A percentile compares a stretch with the other conserved stretches of the same genome.
Evolutionary conservation across 805 yeast genomes (phyloP).

Genomic region (Suhomyces canberraensis): DNA sequence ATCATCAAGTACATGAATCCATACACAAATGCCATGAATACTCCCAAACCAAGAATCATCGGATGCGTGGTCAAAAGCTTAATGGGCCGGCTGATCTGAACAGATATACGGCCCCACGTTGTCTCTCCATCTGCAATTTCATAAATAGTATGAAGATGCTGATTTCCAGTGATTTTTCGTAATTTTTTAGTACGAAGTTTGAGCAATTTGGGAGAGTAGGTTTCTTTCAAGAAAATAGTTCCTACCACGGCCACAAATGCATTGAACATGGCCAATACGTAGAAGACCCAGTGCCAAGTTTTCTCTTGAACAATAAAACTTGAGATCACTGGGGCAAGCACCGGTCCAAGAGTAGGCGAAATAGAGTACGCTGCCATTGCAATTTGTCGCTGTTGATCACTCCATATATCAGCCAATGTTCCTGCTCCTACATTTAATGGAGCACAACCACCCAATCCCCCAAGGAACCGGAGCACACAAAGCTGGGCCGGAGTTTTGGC

Average conservation of each 20-base stretch:
- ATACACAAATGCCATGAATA: slow-evolving; percentile 41
- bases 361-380: slow-evolving; percentile 37
- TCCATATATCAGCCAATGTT: slow-evolving; percentile 35
- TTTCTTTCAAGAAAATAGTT: slow-evolving; percentile 29
- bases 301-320: slow-evolving; percentile 31
- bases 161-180: slow-evolving; percentile 33
- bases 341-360: slow-evolving; percentile 38
- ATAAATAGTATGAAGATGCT: slow-evolving; percentile 35
- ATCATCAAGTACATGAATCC: slow-evolving; percentile 43
- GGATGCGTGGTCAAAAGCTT: slow-evolving; percentile 33
- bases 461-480: slow-evolving; percentile 30
- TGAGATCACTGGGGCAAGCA: slow-evolving; percentile 36
- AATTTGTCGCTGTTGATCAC: slow-evolving; percentile 27
- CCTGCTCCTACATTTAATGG: slow-evolving; percentile 40
- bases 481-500: slow-evolving; percentile 31
- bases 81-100: slow-evolving; percentile 31
- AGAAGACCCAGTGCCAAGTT: slow-evolving; percentile 39
- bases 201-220: slow-evolving; percentile 35
- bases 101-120: slow-evolving; percentile 17
- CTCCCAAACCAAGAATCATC: slow-evolving; percentile 38
- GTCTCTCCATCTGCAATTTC: slow-evolving; percentile 32
- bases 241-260: slow-evolving; percentile 32
- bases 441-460: slow-evolving; percentile 39
- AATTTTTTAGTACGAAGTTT: slow-evolving; percentile 23
- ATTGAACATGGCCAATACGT: slow-evolving; percentile 33